A percentile compares a stretch with the other conserved stretches of the same genome.
phyloP scores from a whole-genome alignment of 2,329 filamentous ascomycete genomes.

The Beauveria rudraprayagi region DNA sequence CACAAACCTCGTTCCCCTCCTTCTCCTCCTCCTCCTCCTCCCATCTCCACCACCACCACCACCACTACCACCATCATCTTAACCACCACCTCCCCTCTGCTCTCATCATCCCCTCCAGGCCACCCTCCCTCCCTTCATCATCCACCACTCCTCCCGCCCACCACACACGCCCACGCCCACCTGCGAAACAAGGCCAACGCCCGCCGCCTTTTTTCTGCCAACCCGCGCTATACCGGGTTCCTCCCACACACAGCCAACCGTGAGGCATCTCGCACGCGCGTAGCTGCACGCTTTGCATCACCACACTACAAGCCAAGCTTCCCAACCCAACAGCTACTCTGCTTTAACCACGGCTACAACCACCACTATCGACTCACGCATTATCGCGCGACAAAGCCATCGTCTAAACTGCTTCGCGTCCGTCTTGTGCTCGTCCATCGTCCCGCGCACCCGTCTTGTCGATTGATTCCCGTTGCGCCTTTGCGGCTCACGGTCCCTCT shows the following conservation, averaged over 20 bases:
- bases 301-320: slow-evolving; percentile 5
- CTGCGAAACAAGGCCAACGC: not conserved
- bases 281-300: slow-evolving; percentile 9
- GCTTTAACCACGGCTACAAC: not conserved
- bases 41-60: slow-evolving; percentile 17
- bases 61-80: slow-evolving; percentile 18
- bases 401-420: not conserved
- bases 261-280: slow-evolving; percentile 11
- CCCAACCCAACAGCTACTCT: not conserved
- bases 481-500: not conserved
- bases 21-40: slow-evolving; percentile 9
- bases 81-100: slow-evolving; percentile 13
- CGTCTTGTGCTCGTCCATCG: not conserved
- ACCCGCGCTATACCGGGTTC: not conserved
- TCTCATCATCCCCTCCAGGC: not conserved
- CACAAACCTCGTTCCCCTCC: slow-evolving; percentile 8
- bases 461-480: not conserved
- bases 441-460: not conserved
- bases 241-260: slow-evolving; percentile 3
- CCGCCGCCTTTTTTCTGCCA: not conserved
- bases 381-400: not conserved
- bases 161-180: slow-evolving; percentile 11
- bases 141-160: slow-evolving; percentile 14
- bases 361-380: not conserved
- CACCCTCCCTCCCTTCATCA: slow-evolving; percentile 15